Percentiles rank a stretch among this genome's conserved stretches.
These are phyloP conservation scores for Eustoma russellianum DNA, from an alignment of 257 asterid species.

Conservation along the genomic window DNA sequence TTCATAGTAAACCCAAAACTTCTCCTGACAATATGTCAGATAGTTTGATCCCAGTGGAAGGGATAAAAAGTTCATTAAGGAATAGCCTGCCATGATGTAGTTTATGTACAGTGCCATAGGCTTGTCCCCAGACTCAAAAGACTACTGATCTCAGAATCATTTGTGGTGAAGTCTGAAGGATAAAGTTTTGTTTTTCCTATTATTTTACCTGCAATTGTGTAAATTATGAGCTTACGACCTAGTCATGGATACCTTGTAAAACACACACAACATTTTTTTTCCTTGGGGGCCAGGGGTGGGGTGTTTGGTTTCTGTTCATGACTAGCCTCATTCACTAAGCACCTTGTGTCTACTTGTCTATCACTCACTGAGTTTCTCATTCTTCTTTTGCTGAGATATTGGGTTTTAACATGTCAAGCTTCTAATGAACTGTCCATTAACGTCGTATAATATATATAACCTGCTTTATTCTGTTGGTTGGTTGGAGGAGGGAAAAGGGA, in stretches of 20 bases:
- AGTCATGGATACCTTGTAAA: neutral
- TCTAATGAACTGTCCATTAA: too few species aligned
- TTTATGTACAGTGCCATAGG: slow-evolving; percentile 61
- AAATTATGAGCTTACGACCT: neutral
- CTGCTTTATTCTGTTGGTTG: too few species aligned
- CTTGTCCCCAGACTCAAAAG: slow-evolving; percentile 15
- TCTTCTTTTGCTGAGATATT: too few species aligned
- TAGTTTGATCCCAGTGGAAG: slow-evolving; percentile 18
- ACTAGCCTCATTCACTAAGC: too few species aligned
- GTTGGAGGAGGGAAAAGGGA: too few species aligned
- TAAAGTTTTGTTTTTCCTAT: neutral
- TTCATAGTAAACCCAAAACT: slow-evolving; percentile 19
- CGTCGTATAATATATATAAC: too few species aligned
- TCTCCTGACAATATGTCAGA: slow-evolving; percentile 21
- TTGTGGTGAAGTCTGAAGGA: slow-evolving; percentile 1
- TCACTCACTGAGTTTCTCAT: too few species aligned
- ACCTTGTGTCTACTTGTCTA: too few species aligned
- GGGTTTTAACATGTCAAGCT: too few species aligned
- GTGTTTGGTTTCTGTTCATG: too few species aligned
- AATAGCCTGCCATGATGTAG: slow-evolving; percentile 33
- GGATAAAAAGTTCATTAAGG: slow-evolving; percentile 23
- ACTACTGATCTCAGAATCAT: neutral
- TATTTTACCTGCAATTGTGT: neutral
- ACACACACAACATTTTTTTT: neutral
- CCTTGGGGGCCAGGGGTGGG: too few species aligned